Evolutionary conservation across 176 grass and related monocot genomes (phyloP), one percentile per base, ranked within the genome.

Genomic region (Triticum aestivum): DNA sequence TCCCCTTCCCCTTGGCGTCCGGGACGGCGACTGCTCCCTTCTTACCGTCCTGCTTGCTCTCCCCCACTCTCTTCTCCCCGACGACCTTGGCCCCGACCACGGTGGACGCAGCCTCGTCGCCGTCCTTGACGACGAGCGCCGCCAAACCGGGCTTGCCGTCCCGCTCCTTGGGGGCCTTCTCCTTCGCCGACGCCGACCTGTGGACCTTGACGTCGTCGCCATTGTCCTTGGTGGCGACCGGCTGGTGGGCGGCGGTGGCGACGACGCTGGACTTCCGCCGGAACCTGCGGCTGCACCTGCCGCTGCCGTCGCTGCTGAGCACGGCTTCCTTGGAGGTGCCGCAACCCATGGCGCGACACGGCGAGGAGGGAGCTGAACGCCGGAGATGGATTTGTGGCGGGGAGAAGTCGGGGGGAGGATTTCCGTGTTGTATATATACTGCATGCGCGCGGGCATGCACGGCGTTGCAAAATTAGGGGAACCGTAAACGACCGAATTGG

Each of bases 301-400:
- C 65, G 77, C 68, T 68, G 82, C 72, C 79, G n/a, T 63, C 91
- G 70, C 93, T 88, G 51, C 90, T 88, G 88, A 88, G 84, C 83
- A 98, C 93, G 9, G 87, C 89, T 37, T 95, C 87, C 85, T 98
- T 98, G 15, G 96, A 98, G 82, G 86, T 87, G 79, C 96, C 93
- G 84, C 93, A 98, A 79, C 93, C 96, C 93, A 98, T 98, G 73
- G 73, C 35, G 81, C 83, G 82, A 88, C 54, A 59, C 44, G 64
- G 37, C 73, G 80, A 72, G 75, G 82, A 38, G 65, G 56, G 27
- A 80, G 5, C 14, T 13, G 51, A 59, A 63, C 29, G 82, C 38
- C 61, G 79, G 88, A 42, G 70, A 51, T 21, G 5, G 80, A 90
- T 70, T n/a, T 68, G 80, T 82, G 91, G 78, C 72, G 37, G 70